phyloP scores from a whole-genome alignment of 2,329 filamentous ascomycete genomes.

The Phaeosphaeriaceae sp. region DNA sequence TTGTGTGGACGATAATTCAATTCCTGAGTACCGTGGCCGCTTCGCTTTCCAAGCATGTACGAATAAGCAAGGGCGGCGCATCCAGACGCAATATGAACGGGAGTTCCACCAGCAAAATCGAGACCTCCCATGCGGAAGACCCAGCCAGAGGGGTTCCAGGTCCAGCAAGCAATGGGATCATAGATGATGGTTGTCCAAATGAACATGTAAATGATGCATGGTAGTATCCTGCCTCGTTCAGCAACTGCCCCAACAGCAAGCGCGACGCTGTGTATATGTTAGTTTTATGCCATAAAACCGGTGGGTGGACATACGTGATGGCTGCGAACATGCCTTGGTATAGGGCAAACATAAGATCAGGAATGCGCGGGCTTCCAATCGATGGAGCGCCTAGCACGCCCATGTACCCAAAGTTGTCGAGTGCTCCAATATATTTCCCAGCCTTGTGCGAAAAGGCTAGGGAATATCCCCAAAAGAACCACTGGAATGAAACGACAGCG shows the following conservation, averaged over 20 bases:
- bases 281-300: background rate
- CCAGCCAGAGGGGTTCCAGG: slow-evolving; percentile 87
- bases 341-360: slow-evolving; percentile 83
- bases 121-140: slow-evolving; percentile 78
- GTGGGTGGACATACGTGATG: slow-evolving; percentile 71
- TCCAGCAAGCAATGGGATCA: slow-evolving; percentile 94
- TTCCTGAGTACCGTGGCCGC: slow-evolving; percentile 84
- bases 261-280: slow-evolving; percentile 65
- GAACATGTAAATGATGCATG: slow-evolving; percentile 91
- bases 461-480: slow-evolving; percentile 96
- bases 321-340: slow-evolving; percentile 90
- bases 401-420: slow-evolving; percentile 79
- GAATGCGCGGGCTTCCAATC: slow-evolving; percentile 73
- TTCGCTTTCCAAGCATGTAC: slow-evolving; percentile 85
- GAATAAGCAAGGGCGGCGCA: slow-evolving; percentile 86
- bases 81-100: slow-evolving; percentile 86
- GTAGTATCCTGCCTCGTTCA: slow-evolving; percentile 86
- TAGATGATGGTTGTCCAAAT: slow-evolving; percentile 90
- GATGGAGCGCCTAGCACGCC: slow-evolving; percentile 78
- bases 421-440: slow-evolving; percentile 76
- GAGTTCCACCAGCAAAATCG: slow-evolving; percentile 89
- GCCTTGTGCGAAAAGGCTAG: slow-evolving; percentile 81
- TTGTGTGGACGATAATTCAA: slow-evolving; percentile 93
- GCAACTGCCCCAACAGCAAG: slow-evolving; percentile 84
- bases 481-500: slow-evolving; percentile 83